Conservation (phyloP, 2,329 filamentous ascomycete species). For the Pseudocercospora eumusae region DNA sequence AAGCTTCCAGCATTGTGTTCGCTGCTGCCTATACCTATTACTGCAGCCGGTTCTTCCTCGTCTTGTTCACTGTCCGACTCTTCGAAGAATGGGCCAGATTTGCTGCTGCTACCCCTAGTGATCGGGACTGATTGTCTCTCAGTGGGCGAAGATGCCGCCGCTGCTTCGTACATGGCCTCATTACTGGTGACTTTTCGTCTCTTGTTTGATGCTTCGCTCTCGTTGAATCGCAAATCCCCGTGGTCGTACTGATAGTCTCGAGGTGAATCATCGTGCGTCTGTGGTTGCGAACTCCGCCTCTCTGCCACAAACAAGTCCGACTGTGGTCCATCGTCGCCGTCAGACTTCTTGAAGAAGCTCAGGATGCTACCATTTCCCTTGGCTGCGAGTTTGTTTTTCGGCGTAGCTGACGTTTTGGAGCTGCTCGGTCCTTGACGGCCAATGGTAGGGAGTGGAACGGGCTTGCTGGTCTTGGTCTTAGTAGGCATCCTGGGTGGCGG, state of each 20-base stretch:
- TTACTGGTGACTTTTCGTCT: constrained; percentile 45
- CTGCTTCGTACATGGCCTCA: no score
- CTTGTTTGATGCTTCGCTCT: constrained; percentile 47
- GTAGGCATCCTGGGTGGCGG: constrained; percentile 38
- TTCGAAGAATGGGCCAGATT: constrained; percentile 65
- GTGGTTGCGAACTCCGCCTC: constrained; percentile 1
- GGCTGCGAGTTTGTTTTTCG: constrained; percentile 44
- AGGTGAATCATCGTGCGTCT: background rate
- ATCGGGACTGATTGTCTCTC: background rate
- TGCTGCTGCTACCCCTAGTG: background rate
- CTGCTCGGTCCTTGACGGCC: constrained; percentile 35
- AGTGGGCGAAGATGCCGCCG: constrained; percentile 40
- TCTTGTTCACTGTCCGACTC: constrained; percentile 65
- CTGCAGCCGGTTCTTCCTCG: constrained; percentile 33
- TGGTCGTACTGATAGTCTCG: constrained; percentile 21
- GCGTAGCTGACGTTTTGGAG: constrained; percentile 41
- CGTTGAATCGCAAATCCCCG: constrained; percentile 45
- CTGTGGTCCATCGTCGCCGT: constrained; percentile 36
- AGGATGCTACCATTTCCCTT: constrained; percentile 56
- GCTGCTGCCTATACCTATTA: constrained; percentile 25
- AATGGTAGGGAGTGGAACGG: constrained; percentile 34
- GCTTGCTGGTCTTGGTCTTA: constrained; percentile 32
- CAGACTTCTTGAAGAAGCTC: constrained; percentile 57
- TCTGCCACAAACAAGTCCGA: constrained; percentile 43
- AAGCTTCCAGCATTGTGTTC: constrained; percentile 13